These are phyloP conservation scores for Sonneratia caseolaris DNA, from an alignment of 345 rosid species.

Conservation along the genomic window DNA sequence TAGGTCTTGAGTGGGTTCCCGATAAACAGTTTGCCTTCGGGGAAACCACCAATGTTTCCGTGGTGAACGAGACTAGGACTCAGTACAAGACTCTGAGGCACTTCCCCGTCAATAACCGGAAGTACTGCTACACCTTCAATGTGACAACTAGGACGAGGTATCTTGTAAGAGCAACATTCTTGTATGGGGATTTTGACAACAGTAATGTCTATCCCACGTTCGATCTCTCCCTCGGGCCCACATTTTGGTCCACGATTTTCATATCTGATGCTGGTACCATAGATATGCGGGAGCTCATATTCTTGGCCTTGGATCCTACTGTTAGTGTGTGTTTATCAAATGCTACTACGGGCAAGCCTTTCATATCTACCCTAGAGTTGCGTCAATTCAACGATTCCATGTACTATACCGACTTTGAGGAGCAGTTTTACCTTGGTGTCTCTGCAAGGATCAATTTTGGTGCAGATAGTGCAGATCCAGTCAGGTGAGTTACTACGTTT, in stretches of 20 bases:
- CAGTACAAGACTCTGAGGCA: constrained; percentile 74
- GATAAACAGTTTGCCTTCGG: constrained; percentile 59
- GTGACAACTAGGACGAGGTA: constrained; percentile 72
- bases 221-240: constrained; percentile 81
- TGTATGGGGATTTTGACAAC: constrained; percentile 85
- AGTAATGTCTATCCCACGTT: constrained; percentile 88
- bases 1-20: constrained; percentile 75
- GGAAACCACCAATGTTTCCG: constrained; percentile 47
- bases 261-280: constrained; percentile 66
- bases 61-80: constrained; percentile 50
- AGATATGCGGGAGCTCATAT: constrained; percentile 67
- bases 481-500: constrained; percentile 39
- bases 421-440: constrained; percentile 56
- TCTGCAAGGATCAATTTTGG: constrained; percentile 96
- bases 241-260: constrained; percentile 85
- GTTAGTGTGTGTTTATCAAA: constrained; percentile 83
- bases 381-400: constrained; percentile 86
- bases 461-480: constrained; percentile 66
- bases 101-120: constrained; percentile 87
- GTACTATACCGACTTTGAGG: constrained; percentile 56
- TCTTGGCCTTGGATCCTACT: constrained; percentile 62
- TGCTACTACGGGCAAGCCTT: constrained; percentile 95
- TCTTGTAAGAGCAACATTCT: constrained; percentile 83
- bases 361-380: constrained; percentile 96
- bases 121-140: constrained; percentile 73